A percentile compares a stretch with the other conserved stretches of the same genome.
These are phyloP conservation scores for Mytilinidion resinicola DNA, from an alignment of 495 filamentous ascomycete species.

Conservation along the genomic window DNA sequence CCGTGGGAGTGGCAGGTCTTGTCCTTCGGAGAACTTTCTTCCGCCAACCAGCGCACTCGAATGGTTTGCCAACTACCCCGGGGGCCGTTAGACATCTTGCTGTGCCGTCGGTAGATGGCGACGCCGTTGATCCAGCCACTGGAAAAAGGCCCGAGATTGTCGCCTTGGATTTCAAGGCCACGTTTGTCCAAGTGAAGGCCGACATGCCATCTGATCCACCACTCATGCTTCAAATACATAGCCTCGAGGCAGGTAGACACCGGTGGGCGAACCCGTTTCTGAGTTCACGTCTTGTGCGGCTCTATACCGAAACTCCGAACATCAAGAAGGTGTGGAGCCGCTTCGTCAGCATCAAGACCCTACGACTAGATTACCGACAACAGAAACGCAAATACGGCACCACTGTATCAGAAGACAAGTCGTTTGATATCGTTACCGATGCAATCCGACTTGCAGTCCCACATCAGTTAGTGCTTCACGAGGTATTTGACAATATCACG, in stretches of 20 bases:
- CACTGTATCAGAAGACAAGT: slow-evolving; percentile 62
- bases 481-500: slow-evolving; percentile 84
- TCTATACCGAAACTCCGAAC: slow-evolving; percentile 81
- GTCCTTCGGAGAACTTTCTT: slow-evolving; percentile 69
- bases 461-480: slow-evolving; percentile 87
- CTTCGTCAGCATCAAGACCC: slow-evolving; percentile 71
- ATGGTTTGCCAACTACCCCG: not conserved
- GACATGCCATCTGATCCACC: slow-evolving; percentile 79
- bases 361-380: slow-evolving; percentile 73
- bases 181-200: slow-evolving; percentile 80
- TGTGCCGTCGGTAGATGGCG: slow-evolving; percentile 20
- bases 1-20: slow-evolving; percentile 71
- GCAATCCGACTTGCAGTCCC: slow-evolving; percentile 85
- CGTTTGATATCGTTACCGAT: slow-evolving; percentile 77
- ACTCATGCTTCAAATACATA: slow-evolving; percentile 83
- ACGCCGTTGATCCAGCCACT: slow-evolving; percentile 21
- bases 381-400: slow-evolving; percentile 59
- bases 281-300: slow-evolving; percentile 63
- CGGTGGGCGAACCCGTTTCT: slow-evolving; percentile 77
- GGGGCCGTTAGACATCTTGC: slow-evolving; percentile 9
- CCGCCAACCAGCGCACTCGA: slow-evolving; percentile 5
- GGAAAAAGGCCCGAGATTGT: slow-evolving; percentile 53
- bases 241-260: slow-evolving; percentile 72
- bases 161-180: slow-evolving; percentile 69
- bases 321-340: slow-evolving; percentile 78